Percentiles rank a stretch among this genome's conserved stretches.
These are phyloP conservation scores for Brettanomyces custersianus DNA, from an alignment of 805 yeast genomes.

Conservation along the genomic window DNA sequence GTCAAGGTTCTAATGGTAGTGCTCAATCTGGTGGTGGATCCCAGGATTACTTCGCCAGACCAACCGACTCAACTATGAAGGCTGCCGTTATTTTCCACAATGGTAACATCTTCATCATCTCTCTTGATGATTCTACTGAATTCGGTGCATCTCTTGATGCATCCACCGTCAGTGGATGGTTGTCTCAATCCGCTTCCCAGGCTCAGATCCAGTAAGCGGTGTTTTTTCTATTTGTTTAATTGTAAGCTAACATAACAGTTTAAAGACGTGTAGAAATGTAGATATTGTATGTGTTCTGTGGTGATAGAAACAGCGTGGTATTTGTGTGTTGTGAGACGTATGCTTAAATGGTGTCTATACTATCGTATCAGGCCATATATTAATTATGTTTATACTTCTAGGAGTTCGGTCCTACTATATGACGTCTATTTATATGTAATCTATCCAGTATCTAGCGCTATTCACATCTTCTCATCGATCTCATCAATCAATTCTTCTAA, in stretches of 20 bases:
- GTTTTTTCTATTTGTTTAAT: constrained; percentile 9
- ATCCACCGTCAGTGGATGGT: constrained; percentile 54
- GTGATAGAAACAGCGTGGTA: too few relatives aligned
- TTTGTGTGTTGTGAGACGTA: too few relatives aligned
- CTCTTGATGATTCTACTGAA: constrained; percentile 42
- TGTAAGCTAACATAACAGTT: not conserved
- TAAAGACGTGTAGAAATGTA: too few relatives aligned
- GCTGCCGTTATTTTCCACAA: constrained; percentile 82
- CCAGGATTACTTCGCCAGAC: constrained; percentile 81
- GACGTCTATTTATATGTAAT: too few relatives aligned
- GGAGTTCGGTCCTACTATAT: too few relatives aligned
- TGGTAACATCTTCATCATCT: constrained; percentile 46
- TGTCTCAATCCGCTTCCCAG: constrained; percentile 40
- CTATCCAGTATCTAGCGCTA: too few relatives aligned
- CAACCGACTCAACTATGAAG: constrained; percentile 65
- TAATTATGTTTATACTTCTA: too few relatives aligned
- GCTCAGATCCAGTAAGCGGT: constrained; percentile 17
- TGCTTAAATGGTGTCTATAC: too few relatives aligned
- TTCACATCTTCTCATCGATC: constrained; percentile 29
- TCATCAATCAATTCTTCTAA: constrained; percentile 46
- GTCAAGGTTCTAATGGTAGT: constrained; percentile 57
- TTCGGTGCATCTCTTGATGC: constrained; percentile 47
- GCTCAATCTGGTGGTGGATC: constrained; percentile 68
- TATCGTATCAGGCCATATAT: too few relatives aligned
- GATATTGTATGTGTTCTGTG: too few relatives aligned